Conservation (phyloP, 495 filamentous ascomycete genomes). For the Lasiosphaeris hirsuta region DNA sequence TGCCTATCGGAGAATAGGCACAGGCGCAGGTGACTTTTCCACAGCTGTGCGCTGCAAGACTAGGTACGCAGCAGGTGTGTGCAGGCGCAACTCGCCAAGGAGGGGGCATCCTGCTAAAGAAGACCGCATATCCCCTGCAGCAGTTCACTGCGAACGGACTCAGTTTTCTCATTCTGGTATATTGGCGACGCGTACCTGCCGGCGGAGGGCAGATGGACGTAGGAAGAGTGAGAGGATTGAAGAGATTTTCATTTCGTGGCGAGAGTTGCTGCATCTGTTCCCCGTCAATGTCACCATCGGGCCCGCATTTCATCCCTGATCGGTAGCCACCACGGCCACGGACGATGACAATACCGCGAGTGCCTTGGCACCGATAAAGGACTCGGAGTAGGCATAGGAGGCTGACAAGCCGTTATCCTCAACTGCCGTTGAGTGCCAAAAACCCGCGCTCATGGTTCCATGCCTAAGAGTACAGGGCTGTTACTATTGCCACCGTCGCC, state of each 20-base stretch:
- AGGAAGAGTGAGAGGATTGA: neutral
- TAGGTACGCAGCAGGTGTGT: no score
- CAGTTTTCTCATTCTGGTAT: neutral
- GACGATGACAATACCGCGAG: neutral
- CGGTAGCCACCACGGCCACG: neutral
- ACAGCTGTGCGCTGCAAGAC: constrained; percentile 20
- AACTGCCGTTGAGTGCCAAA: no score
- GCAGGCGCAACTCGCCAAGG: no score
- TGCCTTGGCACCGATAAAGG: no score
- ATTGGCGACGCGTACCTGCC: constrained; percentile 1
- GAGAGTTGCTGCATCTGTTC: neutral
- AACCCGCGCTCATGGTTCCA: no score
- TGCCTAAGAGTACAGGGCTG: no score
- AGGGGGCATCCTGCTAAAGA: neutral
- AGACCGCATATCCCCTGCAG: constrained; percentile 19
- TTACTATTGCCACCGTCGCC: no score
- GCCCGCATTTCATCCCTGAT: neutral
- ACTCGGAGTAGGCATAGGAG: no score
- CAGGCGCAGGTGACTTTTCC: constrained; percentile 5
- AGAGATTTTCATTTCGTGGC: neutral
- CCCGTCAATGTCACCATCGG: neutral
- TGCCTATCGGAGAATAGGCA: constrained; percentile 20
- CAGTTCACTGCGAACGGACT: constrained; percentile 19
- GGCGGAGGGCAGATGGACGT: neutral
- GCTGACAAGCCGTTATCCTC: no score